Evolutionary conservation across 1,284 basidiomycete species (phyloP), one percentile per base, ranked within the genome.

Genomic region (Cystobasidium slooffiae): DNA sequence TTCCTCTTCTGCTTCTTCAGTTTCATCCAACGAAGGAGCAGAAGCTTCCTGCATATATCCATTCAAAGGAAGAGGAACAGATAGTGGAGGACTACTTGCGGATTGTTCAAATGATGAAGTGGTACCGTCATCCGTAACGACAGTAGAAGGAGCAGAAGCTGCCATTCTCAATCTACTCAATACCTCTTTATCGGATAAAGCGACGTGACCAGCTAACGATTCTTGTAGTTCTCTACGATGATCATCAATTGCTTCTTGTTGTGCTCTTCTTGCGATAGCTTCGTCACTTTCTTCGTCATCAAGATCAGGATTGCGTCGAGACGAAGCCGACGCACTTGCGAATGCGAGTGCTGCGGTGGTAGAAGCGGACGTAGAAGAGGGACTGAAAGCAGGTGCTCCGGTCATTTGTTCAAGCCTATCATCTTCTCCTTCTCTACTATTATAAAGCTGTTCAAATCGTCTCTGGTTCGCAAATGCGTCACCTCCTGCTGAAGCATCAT

Each of bases 381-480:
- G 58, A 37, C 53, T 16, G n/a, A 49, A 51, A 43, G 56, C 31
- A 31, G 68, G 68, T 14, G 70, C 70, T 22, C 70, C 70, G n/a
- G 62, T 73, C 39, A 44, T 24, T 63, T 73, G 70, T 59, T 73
- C 70, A 18, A 56, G n/a, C 24, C 24, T 20, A 18, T 56, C 68
- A n/a, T 46, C 63, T 46, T 56, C 70, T 12, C 70, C 70, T 49
- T 73, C 70, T 49, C 70, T 47, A 41, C 51, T 56, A 18, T 43
- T 20, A 66, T 73, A 73, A n/a, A 73, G 51, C 49, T 73, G 70
- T 51, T 73, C 70, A 52, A 66, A 73, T n/a, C 63, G 31, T 39
- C 70, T 47, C 22, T 66, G 62, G 5, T 65, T 52, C 12, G 52
- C 46, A 39, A 64, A 73, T 22, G 70, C 59, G 53, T 73, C 70